These are phyloP conservation scores for Aquilaria malaccensis DNA, from an alignment of 345 rosid genomes.

Conservation along the genomic window DNA sequence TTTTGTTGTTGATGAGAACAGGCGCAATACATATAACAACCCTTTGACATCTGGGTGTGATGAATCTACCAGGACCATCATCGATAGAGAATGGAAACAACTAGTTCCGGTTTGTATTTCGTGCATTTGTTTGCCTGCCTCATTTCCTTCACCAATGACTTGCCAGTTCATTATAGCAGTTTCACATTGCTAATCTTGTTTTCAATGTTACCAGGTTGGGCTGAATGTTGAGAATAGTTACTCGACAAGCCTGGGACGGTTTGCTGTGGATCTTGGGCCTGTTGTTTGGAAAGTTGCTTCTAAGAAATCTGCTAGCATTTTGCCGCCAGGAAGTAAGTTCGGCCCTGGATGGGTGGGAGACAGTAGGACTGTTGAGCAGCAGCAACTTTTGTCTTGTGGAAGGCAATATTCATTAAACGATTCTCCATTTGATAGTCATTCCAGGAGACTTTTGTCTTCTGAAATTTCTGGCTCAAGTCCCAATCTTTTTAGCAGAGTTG, in stretches of 20 bases:
- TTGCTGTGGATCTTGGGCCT: conserved; percentile 83
- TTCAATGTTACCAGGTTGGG: conserved; percentile 59
- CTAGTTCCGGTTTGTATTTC: conserved; percentile 52
- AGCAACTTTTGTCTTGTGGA: conserved; percentile 13
- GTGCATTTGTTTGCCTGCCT: neutral
- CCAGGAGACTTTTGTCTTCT: conserved; percentile 37
- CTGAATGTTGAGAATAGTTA: conserved; percentile 66
- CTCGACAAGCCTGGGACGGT: conserved; percentile 84
- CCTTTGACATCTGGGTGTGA: conserved; percentile 32
- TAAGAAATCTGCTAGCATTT: conserved; percentile 47
- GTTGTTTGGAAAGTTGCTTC: conserved; percentile 70
- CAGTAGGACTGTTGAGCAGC: conserved; percentile 32
- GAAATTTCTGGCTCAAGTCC: conserved; percentile 31
- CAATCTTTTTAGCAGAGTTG: conserved; percentile 26
- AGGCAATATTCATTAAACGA: conserved; percentile 25
- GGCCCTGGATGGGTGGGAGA: conserved; percentile 92
- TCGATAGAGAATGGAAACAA: conserved; percentile 65
- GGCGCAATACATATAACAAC: conserved; percentile 59
- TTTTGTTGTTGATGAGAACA: conserved; percentile 63
- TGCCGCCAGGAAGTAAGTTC: conserved; percentile 53
- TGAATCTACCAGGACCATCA: conserved; percentile 33
- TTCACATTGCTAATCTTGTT: conserved; percentile 1
- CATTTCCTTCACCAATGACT: neutral
- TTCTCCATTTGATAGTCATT: conserved; percentile 27
- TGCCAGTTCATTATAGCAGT: neutral